Evolutionary conservation across 768 basidiomycete species (phyloP), one percentile per base, ranked within the genome.

Genomic region (Leccinum boreale): DNA sequence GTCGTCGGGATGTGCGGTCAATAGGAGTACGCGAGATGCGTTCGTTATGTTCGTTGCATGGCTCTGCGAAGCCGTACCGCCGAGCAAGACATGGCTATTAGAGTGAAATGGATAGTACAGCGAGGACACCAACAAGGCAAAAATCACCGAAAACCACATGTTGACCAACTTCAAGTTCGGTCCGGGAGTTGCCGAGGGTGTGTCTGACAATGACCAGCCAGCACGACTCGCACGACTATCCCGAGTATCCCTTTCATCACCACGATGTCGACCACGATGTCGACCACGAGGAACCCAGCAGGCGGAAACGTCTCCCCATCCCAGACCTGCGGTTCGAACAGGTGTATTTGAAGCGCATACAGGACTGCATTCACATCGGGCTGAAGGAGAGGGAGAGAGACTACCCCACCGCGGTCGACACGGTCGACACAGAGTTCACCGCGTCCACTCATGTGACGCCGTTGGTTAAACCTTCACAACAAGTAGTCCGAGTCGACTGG

Each of bases 1-100:
- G 69, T 98, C 94, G 68, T 97, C 94, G 3, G 94, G 94, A 69
- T 98, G 94, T 26, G 94, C 93, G 1, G 94, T 96, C 47, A 98
- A 71, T 3, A 97, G 70, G 36, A 94, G 76, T 33, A 90, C 68
- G 24, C 67, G 61, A 24, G 66, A 59, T 3, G 36, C 0, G 50
- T 58, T 52, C 17, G 39, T 39, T 4, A n/a, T 39, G 17, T 39
- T n/a, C 44, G 47, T 14, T 24, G 56, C 39, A 28, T 51, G 55
- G 24, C 12, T 39, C 29, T 31, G 45, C 3, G 23, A 21, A 10
- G 19, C 17, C 17, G 44, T 7, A 23, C 53, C 44, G 53, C 52
- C 55, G 55, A 64, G 58, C 21, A 73, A 48, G 55, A 57, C 49
- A 29, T 67, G 57, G 52, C 36, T 62, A 49, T 72, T 70, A 42